phyloP scores from a whole-genome alignment of 345 rosid species.

The Hibiscus syriacus region DNA sequence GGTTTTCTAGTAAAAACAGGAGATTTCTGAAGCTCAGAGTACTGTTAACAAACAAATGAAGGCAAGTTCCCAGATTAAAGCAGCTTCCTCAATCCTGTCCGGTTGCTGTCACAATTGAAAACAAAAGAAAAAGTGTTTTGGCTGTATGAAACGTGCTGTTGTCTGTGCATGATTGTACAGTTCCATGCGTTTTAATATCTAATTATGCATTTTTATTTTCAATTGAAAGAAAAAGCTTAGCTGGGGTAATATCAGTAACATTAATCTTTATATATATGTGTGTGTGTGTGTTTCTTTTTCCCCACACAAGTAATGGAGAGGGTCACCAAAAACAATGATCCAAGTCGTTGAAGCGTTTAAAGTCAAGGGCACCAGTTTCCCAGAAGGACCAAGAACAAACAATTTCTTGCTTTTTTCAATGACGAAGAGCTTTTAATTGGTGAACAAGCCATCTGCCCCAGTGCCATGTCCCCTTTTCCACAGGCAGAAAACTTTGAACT shows the following conservation, averaged over 20 bases:
- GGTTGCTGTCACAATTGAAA: conserved; percentile 5
- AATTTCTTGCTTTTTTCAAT: not conserved
- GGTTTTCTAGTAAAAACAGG: not conserved
- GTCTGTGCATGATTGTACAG: not conserved
- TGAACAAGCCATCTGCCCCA: conserved; percentile 17
- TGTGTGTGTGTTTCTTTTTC: too few relatives aligned
- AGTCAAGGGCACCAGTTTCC: conserved; percentile 34
- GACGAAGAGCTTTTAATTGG: conserved; percentile 16
- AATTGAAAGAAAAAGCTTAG: too few relatives aligned
- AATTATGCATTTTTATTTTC: too few relatives aligned
- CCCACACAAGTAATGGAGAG: not conserved
- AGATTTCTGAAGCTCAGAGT: not conserved
- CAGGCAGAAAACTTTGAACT: conserved; percentile 12
- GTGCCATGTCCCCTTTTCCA: conserved; percentile 36
- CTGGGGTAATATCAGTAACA: not conserved
- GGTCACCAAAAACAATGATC: conserved; percentile 7
- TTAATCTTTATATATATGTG: too few relatives aligned
- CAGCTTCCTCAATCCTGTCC: not conserved
- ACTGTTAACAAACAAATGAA: not conserved
- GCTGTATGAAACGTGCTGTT: not conserved
- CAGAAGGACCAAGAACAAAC: conserved; percentile 10
- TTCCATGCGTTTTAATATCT: not conserved
- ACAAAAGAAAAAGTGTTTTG: not conserved
- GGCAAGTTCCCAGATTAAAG: not conserved
- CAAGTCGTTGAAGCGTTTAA: conserved; percentile 7